Conservation (phyloP, 202 grass and related monocot genomes). For the Miscanthus sacchariflorus region DNA sequence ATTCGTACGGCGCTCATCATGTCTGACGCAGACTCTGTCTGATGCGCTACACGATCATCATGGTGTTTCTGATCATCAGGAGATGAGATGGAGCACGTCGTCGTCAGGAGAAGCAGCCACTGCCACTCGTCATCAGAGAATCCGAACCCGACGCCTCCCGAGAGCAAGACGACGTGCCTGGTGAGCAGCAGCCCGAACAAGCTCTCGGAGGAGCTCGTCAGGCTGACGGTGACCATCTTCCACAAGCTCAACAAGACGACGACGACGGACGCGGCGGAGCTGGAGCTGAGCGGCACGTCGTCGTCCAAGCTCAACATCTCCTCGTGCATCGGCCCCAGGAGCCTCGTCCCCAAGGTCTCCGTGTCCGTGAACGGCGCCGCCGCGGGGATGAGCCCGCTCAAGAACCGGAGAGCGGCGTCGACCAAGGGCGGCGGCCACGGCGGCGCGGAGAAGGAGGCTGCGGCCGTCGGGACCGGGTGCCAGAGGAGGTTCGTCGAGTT, state of each 20-base stretch:
- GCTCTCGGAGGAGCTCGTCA: slow-evolving; percentile 78
- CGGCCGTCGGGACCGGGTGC: neutral
- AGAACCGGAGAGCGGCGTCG: slow-evolving; percentile 2
- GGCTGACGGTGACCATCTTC: slow-evolving; percentile 69
- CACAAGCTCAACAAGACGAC: slow-evolving; percentile 69
- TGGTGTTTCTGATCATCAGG: slow-evolving; percentile 31
- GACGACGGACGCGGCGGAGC: slow-evolving; percentile 10
- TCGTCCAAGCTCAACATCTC: slow-evolving; percentile 70
- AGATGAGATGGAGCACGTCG: slow-evolving; percentile 40
- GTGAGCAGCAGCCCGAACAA: slow-evolving; percentile 57
- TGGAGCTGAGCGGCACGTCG: slow-evolving; percentile 32
- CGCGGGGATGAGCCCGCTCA: slow-evolving; percentile 25
- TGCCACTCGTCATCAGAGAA: slow-evolving; percentile 44
- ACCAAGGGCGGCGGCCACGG: neutral
- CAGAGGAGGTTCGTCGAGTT: slow-evolving; percentile 53
- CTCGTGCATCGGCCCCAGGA: slow-evolving; percentile 62
- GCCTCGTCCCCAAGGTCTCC: slow-evolving; percentile 54
- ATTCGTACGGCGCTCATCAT: neutral
- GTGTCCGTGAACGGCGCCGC: neutral
- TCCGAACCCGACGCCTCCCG: neutral
- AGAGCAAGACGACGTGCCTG: slow-evolving; percentile 48
- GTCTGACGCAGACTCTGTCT: neutral
- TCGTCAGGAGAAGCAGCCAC: slow-evolving; percentile 49
- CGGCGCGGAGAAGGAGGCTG: slow-evolving; percentile 5
- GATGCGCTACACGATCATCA: neutral